Evolutionary conservation across 2,329 filamentous ascomycete species (phyloP).

Genomic region (Monosporascus sp.): DNA sequence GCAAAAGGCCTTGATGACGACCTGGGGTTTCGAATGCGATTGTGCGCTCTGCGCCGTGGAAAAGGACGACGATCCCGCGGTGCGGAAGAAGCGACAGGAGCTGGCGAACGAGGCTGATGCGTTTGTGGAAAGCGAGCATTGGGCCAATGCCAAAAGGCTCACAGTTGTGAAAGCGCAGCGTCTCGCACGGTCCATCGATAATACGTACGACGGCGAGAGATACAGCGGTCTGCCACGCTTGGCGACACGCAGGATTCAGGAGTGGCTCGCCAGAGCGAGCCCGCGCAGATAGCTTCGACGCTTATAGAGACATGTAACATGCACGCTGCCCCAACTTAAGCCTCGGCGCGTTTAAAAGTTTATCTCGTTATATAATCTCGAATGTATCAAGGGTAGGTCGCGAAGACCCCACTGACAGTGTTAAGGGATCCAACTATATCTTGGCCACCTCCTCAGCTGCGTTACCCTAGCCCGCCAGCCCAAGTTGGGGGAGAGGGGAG

Average conservation of each 20-base stretch:
- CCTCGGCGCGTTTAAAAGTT: too few relatives aligned
- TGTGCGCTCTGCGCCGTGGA: conserved; percentile 32
- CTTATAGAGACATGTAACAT: background rate
- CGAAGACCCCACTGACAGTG: too few relatives aligned
- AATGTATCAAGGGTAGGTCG: too few relatives aligned
- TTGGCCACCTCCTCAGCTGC: too few relatives aligned
- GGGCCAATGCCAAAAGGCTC: conserved; percentile 10
- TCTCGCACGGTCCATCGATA: conserved; percentile 16
- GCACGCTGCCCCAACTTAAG: background rate
- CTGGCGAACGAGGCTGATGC: conserved; percentile 14
- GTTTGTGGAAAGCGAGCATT: conserved; percentile 11
- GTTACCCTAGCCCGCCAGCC: too few relatives aligned
- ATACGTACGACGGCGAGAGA: conserved; percentile 21
- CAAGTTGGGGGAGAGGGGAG: too few relatives aligned
- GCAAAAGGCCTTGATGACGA: conserved; percentile 13
- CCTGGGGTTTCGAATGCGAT: conserved; percentile 33
- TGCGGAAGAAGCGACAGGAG: conserved; percentile 14
- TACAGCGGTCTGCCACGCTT: conserved; percentile 21
- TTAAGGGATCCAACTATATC: too few relatives aligned
- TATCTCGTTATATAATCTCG: too few relatives aligned
- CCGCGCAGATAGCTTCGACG: background rate
- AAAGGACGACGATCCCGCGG: conserved; percentile 9
- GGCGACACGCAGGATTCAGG: conserved; percentile 16
- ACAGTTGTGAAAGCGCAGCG: conserved; percentile 18
- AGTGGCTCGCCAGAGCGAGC: conserved; percentile 20